phyloP scores from a whole-genome alignment of 73 alveolate genomes.

The Breviolum minutum region DNA sequence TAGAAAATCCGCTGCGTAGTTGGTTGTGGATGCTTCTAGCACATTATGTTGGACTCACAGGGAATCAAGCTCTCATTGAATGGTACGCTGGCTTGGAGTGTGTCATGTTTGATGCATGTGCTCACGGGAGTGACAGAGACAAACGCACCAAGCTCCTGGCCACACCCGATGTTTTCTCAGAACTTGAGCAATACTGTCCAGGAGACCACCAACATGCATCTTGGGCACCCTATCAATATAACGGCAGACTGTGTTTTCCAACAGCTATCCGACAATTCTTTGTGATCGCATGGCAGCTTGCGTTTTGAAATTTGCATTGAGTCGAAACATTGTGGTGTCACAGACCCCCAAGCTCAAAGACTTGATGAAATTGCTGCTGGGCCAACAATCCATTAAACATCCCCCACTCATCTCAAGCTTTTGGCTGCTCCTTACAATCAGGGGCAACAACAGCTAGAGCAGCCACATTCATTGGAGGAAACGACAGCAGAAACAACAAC shows the following conservation, averaged over 20 bases:
- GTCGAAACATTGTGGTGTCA: too few species aligned
- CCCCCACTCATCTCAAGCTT: not conserved
- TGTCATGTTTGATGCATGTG: not conserved
- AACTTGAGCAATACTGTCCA: not conserved
- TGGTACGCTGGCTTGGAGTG: too few species aligned
- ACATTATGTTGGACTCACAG: too few species aligned
- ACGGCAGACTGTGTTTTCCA: not conserved
- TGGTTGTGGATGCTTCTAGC: not conserved
- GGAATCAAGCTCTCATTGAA: too few species aligned
- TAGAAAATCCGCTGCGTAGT: too few species aligned
- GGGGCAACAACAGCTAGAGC: not conserved
- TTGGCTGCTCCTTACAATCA: too few species aligned
- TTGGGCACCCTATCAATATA: not conserved
- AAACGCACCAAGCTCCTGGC: not conserved
- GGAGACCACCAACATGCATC: not conserved
- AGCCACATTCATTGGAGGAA: not conserved
- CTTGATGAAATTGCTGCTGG: not conserved
- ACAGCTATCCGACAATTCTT: not conserved
- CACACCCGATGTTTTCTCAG: not conserved
- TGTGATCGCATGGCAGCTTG: not conserved
- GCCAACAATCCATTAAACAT: not conserved
- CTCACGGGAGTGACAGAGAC: not conserved
- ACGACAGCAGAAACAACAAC: not conserved
- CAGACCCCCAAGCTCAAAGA: not conserved
- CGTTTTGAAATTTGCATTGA: not conserved